A percentile compares a stretch with the other conserved stretches of the same genome.
These are phyloP conservation scores for Takashimella tepidaria DNA, from an alignment of 1,284 basidiomycete genomes.

Conservation along the genomic window DNA sequence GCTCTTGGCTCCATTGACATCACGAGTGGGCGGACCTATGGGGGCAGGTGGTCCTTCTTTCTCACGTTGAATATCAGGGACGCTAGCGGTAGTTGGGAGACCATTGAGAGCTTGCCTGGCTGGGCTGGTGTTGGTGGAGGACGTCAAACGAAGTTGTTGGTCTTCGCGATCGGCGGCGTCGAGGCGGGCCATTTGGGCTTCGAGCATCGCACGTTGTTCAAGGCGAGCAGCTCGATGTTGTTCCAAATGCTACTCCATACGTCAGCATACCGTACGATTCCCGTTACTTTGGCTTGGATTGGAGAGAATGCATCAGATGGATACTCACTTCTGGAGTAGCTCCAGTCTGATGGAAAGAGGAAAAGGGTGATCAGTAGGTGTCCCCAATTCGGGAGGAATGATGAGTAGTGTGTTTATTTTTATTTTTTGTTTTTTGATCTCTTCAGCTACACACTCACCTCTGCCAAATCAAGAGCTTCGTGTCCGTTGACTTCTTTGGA, in stretches of 20 bases:
- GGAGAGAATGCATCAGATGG: not conserved
- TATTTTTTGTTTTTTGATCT: not conserved
- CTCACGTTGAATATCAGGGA: conserved; percentile 11
- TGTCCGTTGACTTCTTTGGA: conserved; percentile 32
- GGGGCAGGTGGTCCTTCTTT: conserved; percentile 28
- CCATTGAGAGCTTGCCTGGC: conserved; percentile 13
- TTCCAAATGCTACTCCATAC: conserved; percentile 66
- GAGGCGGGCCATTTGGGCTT: conserved; percentile 85
- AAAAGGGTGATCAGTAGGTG: conserved; percentile 1
- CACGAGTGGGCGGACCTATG: conserved; percentile 27
- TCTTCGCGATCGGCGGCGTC: conserved; percentile 82
- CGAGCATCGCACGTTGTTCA: conserved; percentile 80
- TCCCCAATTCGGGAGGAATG: not conserved
- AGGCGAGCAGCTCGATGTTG: conserved; percentile 79
- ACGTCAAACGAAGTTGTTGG: conserved; percentile 55
- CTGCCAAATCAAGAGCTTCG: conserved; percentile 33
- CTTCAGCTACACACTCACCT: conserved; percentile 23
- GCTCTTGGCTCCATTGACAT: conserved; percentile 46
- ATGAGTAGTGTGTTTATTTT: not conserved
- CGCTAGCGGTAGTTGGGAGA: conserved; percentile 6
- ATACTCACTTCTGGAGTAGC: not conserved
- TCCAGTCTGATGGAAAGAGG: not conserved
- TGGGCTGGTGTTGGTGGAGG: conserved; percentile 41
- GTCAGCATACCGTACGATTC: conserved; percentile 1
- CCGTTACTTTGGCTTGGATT: conserved; percentile 5